Evolutionary conservation across 768 basidiomycete genomes (phyloP).

Genomic region (Termitomyces sp.): DNA sequence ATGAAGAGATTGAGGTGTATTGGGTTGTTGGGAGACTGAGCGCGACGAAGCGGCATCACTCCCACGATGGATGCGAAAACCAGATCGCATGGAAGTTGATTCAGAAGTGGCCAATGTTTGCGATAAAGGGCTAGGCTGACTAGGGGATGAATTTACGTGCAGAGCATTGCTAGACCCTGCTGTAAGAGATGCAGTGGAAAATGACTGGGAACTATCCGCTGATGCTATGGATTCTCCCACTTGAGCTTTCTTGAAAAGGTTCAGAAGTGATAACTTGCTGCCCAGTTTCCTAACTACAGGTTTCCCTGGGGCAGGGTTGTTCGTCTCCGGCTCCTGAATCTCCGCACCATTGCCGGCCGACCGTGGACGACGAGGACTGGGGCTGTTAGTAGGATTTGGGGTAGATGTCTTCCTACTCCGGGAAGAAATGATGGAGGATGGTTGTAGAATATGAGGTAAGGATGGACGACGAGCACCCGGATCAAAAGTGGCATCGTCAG

Average conservation of each 20-base stretch:
- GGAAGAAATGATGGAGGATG: slow-evolving; percentile 20
- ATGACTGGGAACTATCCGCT: slow-evolving; percentile 15
- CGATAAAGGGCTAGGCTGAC: slow-evolving; percentile 15
- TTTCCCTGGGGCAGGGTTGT: slow-evolving; percentile 25
- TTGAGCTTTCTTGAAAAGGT: slow-evolving; percentile 64
- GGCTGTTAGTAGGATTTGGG: slow-evolving; percentile 20
- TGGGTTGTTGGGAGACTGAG: slow-evolving; percentile 8
- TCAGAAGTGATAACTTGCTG: slow-evolving; percentile 71
- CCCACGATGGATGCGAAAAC: slow-evolving; percentile 24
- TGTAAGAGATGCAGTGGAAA: slow-evolving; percentile 11
- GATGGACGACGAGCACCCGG: slow-evolving; percentile 57
- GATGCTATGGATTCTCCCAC: slow-evolving; percentile 22
- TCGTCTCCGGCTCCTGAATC: slow-evolving; percentile 20
- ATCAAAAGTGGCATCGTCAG: slow-evolving; percentile 29
- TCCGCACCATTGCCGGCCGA: slow-evolving; percentile 71
- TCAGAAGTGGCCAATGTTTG: slow-evolving; percentile 18
- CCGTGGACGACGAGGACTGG: slow-evolving; percentile 50
- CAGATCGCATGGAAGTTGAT: slow-evolving; percentile 8
- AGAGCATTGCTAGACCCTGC: slow-evolving; percentile 19
- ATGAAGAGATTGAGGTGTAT: slow-evolving; percentile 13
- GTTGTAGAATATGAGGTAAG: slow-evolving; percentile 49
- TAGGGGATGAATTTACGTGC: slow-evolving; percentile 20
- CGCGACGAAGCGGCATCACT: slow-evolving; percentile 27
- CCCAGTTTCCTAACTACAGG: slow-evolving; percentile 41
- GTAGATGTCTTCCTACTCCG: slow-evolving; percentile 32